Evolutionary conservation across 768 basidiomycete species (phyloP), one percentile per base, ranked within the genome.

Genomic region (Suillus fuscotomentosus): DNA sequence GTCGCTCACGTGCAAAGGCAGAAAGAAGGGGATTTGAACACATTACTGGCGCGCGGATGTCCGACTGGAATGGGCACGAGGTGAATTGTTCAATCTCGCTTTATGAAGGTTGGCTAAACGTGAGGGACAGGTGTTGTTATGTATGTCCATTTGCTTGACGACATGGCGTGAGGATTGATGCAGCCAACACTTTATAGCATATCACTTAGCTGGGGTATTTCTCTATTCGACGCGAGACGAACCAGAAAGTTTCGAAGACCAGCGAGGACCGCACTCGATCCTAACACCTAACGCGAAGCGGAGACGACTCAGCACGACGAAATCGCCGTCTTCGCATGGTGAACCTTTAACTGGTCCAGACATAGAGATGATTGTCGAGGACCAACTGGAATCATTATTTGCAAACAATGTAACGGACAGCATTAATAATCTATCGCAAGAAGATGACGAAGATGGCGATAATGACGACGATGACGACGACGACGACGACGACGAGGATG

Each of bases 31-130:
- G 79, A 48, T 69, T 72, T 22, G 86, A 87, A n/a, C 88, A 92
- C 71, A 85, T 93, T 55, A 92, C 90, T 39, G 91, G 91, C 22
- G 84, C 85, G n/a, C 81, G 87, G 48, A 88, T 93, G 82, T 87
- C 90, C 17, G 69, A 79, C 38, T 78, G 78, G 57, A 92, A 90
- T 75, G 90, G 90, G 24, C 86, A 94, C 70, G 91, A 94, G 78
- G 92, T 92, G 68, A 62, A 75, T 64, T 54, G 60, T 13, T 31
- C 24, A 22, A 31, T 42, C 15, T 59, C 39, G 2, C 43, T 36
- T n/a, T n/a, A 54, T 61, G 22, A 31, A 42, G 11, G 22, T 53
- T 55, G 15, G 11, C 43, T 53, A 24, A 14, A 60, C 41, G 10
- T 47, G 50, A 61, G 6, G 11, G 63, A 24, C 66, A 91, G 90